phyloP scores from a whole-genome alignment of 176 grass and related monocot species.

The Cenchrus americanus region DNA sequence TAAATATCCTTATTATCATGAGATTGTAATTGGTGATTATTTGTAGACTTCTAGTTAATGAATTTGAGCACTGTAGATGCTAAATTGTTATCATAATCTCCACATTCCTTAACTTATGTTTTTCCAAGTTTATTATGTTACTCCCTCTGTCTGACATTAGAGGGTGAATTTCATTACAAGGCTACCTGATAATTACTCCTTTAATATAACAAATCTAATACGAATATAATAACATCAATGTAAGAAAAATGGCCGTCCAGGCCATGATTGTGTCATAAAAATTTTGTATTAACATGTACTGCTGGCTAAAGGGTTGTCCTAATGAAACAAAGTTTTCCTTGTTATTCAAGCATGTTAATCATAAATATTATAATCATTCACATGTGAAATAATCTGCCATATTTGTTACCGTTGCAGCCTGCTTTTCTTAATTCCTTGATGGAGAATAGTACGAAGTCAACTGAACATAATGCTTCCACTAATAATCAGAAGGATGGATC shows the following conservation, averaged over 20 bases:
- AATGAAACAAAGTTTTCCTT: neutral
- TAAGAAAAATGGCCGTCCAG: no score
- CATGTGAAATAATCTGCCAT: neutral
- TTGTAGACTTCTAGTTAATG: neutral
- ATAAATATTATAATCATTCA: neutral
- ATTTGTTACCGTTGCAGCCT: slow-evolving; percentile 63
- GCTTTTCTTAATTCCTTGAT: slow-evolving; percentile 69
- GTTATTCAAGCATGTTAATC: neutral
- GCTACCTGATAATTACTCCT: neutral
- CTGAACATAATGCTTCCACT: slow-evolving; percentile 37
- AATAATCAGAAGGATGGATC: slow-evolving; percentile 19
- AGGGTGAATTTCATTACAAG: neutral
- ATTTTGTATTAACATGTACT: neutral
- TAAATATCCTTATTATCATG: slow-evolving; percentile 16
- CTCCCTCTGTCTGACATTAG: neutral
- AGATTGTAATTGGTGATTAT: neutral
- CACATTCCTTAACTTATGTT: slow-evolving; percentile 1
- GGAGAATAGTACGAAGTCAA: slow-evolving; percentile 48
- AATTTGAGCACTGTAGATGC: slow-evolving; percentile 10
- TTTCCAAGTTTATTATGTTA: neutral
- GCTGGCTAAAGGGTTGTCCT: neutral
- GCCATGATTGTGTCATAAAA: neutral
- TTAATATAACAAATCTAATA: neutral
- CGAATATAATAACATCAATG: neutral
- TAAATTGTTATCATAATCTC: neutral